phyloP scores from a whole-genome alignment of 2,329 filamentous ascomycete genomes.

The Fusarium lateritium region DNA sequence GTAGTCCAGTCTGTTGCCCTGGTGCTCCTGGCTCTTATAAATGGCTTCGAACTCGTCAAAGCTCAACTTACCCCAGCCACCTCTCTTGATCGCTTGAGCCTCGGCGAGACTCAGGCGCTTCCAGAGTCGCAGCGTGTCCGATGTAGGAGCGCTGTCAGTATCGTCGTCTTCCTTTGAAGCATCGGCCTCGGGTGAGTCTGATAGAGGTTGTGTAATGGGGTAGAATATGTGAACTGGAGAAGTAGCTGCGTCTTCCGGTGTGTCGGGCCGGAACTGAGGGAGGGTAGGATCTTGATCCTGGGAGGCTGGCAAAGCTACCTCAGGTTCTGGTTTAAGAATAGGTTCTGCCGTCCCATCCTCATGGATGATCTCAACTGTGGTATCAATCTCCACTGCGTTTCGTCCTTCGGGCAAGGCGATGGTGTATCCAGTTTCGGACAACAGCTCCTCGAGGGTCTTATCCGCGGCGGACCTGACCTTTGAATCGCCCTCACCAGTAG shows the following conservation, averaged over 20 bases:
- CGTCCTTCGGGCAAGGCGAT: slow-evolving; percentile 53
- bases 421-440: slow-evolving; percentile 62
- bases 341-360: slow-evolving; percentile 42
- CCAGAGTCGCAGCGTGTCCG: slow-evolving; percentile 61
- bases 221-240: slow-evolving; percentile 37
- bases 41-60: slow-evolving; percentile 85
- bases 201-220: slow-evolving; percentile 37
- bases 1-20: slow-evolving; percentile 79
- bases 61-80: slow-evolving; percentile 84
- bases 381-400: slow-evolving; percentile 54
- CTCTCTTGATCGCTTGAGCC: slow-evolving; percentile 76
- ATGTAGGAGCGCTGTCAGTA: slow-evolving; percentile 43
- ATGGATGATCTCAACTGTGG: slow-evolving; percentile 44
- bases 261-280: slow-evolving; percentile 78
- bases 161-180: slow-evolving; percentile 26
- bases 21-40: slow-evolving; percentile 77
- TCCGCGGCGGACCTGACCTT: slow-evolving; percentile 39
- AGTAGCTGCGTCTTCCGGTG: slow-evolving; percentile 44
- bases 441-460: slow-evolving; percentile 55
- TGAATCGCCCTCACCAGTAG: slow-evolving; percentile 11
- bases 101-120: slow-evolving; percentile 75
- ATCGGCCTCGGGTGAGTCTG: slow-evolving; percentile 8
- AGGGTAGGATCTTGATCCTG: slow-evolving; percentile 72
- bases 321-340: slow-evolving; percentile 36
- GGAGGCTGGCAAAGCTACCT: slow-evolving; percentile 7